These are phyloP conservation scores for Emergomyces africanus DNA, from an alignment of 2,329 filamentous ascomycete genomes.

Conservation along the genomic window DNA sequence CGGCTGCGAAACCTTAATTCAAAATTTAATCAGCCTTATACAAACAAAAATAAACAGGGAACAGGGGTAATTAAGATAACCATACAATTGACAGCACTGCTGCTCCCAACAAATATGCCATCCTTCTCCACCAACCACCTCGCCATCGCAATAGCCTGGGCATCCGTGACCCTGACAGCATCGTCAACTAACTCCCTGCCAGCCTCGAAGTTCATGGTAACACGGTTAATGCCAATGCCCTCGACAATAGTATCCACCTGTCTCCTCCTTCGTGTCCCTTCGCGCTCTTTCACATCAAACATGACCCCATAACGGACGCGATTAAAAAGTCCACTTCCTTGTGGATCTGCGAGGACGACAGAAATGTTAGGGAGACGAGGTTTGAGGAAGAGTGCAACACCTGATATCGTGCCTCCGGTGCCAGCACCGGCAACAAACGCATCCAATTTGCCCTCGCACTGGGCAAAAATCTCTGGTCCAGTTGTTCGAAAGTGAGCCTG, in stretches of 20 bases:
- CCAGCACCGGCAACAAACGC: slow-evolving; percentile 90
- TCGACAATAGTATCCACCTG: slow-evolving; percentile 96
- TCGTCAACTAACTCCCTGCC: slow-evolving; percentile 80
- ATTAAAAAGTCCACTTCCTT: slow-evolving; percentile 88
- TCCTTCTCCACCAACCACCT: slow-evolving; percentile 91
- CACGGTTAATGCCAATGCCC: slow-evolving; percentile 85
- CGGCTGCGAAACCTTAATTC: slow-evolving; percentile 34
- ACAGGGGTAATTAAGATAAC: slow-evolving; percentile 17
- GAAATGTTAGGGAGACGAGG: slow-evolving; percentile 50
- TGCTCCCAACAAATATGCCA: slow-evolving; percentile 87
- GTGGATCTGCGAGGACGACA: slow-evolving; percentile 82
- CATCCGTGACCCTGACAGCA: slow-evolving; percentile 75
- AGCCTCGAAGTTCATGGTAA: slow-evolving; percentile 87
- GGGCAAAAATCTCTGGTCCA: slow-evolving; percentile 75
- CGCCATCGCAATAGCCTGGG: slow-evolving; percentile 88
- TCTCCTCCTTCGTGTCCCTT: slow-evolving; percentile 76
- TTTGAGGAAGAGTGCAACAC: slow-evolving; percentile 74
- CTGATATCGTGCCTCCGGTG: slow-evolving; percentile 85
- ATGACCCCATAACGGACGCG: slow-evolving; percentile 87
- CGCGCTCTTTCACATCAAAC: slow-evolving; percentile 78
- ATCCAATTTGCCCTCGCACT: slow-evolving; percentile 62
- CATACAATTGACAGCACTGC: slow-evolving; percentile 84
- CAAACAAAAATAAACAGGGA: background rate
- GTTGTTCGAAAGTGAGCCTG: slow-evolving; percentile 69
- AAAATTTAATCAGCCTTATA: slow-evolving; percentile 8